Conservation (phyloP, 1,284 basidiomycete genomes). For the Meira nashicola region DNA sequence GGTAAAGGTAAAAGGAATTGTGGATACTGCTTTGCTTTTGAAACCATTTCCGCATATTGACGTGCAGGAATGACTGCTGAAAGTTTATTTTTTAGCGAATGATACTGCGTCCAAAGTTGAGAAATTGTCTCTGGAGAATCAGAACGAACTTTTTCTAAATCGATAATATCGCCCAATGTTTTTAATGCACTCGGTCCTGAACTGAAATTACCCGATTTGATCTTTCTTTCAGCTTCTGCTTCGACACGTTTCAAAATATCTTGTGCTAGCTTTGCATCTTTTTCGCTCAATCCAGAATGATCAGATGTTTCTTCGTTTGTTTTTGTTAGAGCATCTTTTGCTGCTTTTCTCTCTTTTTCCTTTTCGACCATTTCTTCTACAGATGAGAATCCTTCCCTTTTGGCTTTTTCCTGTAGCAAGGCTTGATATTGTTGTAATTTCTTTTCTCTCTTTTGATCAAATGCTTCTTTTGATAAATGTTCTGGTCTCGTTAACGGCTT, state of each 20-base stretch:
- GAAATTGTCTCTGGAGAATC: slow-evolving; percentile 31
- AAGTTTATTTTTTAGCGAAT: slow-evolving; percentile 48
- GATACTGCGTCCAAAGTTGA: slow-evolving; percentile 50
- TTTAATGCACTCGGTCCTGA: slow-evolving; percentile 16
- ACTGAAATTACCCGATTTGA: slow-evolving; percentile 17
- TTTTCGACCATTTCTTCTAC: slow-evolving; percentile 26
- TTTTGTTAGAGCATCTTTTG: not conserved
- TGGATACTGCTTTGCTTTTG: slow-evolving; percentile 32
- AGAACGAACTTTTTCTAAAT: slow-evolving; percentile 34
- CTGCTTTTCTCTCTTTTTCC: slow-evolving; percentile 9
- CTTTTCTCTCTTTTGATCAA: slow-evolving; percentile 29
- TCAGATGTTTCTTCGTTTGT: not conserved
- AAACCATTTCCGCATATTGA: slow-evolving; percentile 37
- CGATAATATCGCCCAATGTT: slow-evolving; percentile 36
- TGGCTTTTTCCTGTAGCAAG: slow-evolving; percentile 44
- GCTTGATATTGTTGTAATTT: slow-evolving; percentile 43
- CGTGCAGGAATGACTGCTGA: slow-evolving; percentile 43
- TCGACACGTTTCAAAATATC: slow-evolving; percentile 23
- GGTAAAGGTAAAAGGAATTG: slow-evolving; percentile 50
- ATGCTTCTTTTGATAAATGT: not conserved
- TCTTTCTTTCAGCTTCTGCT: slow-evolving; percentile 27
- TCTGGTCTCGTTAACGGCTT: no score
- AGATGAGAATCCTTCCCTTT: slow-evolving; percentile 22
- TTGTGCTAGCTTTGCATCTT: slow-evolving; percentile 23
- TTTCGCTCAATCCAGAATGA: slow-evolving; percentile 22